A percentile compares a stretch with the other conserved stretches of the same genome.
These are phyloP conservation scores for Butyriboletus appendiculatus DNA, from an alignment of 1,284 basidiomycete genomes.

Conservation along the genomic window DNA sequence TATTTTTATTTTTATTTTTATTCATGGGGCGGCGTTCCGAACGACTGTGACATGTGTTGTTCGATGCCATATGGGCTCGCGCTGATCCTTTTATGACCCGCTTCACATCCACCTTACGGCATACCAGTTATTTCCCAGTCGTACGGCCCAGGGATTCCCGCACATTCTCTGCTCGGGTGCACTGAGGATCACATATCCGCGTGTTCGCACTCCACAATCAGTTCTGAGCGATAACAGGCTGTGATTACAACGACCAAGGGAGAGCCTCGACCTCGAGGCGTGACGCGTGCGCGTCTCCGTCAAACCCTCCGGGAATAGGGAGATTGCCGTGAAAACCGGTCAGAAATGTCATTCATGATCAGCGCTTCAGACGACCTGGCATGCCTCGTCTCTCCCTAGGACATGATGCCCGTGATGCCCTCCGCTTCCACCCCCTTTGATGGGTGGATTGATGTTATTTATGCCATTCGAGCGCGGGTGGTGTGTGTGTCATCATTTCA, in stretches of 20 bases:
- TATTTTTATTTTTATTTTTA: no score
- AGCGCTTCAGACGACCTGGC: constrained; percentile 9
- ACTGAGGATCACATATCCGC: constrained; percentile 1
- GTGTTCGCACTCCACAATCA: not conserved
- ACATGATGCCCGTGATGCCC: constrained; percentile 8
- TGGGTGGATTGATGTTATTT: constrained; percentile 8
- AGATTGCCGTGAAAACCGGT: not conserved
- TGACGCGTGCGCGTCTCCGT: no score
- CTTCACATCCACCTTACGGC: constrained; percentile 1
- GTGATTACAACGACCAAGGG: constrained; percentile 8
- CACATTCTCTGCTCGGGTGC: not conserved
- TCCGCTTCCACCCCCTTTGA: not conserved
- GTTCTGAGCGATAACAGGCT: not conserved
- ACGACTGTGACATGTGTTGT: no score
- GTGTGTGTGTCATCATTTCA: constrained; percentile 15
- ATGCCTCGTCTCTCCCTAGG: constrained; percentile 9
- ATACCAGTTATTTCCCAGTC: not conserved
- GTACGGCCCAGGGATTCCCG: not conserved
- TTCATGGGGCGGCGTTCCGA: no score
- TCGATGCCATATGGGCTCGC: not conserved
- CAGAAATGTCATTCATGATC: constrained; percentile 29
- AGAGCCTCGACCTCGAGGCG: no score
- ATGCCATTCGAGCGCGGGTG: constrained; percentile 10
- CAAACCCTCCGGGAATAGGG: not conserved
- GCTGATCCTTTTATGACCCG: constrained; percentile 6